Conservation (phyloP, 2,329 filamentous ascomycete species). For the Decorospora gaudefroyi region DNA sequence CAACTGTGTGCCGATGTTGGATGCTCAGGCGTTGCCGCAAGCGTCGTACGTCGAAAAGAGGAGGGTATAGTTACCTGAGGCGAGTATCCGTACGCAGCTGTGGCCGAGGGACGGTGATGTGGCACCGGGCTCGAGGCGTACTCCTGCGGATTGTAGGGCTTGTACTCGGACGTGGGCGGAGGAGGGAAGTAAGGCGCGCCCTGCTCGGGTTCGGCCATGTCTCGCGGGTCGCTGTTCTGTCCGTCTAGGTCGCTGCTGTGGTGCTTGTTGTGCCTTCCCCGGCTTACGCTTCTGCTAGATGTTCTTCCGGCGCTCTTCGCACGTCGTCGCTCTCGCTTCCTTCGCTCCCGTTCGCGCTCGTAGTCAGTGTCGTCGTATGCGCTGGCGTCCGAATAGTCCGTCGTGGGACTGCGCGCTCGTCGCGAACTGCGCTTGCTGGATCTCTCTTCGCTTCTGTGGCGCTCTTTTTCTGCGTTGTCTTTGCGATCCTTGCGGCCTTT, state of each 20-base stretch:
- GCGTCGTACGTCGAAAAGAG: constrained; percentile 38
- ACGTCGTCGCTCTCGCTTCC: constrained; percentile 31
- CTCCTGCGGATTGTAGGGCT: constrained; percentile 45
- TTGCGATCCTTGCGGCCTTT: constrained; percentile 24
- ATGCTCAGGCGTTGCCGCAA: constrained; percentile 29
- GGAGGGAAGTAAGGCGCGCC: constrained; percentile 41
- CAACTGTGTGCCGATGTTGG: constrained; percentile 27
- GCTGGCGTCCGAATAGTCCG: constrained; percentile 38
- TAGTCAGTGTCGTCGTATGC: constrained; percentile 39
- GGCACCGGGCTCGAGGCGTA: constrained; percentile 31
- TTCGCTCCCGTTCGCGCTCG: constrained; percentile 32
- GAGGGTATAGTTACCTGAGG: constrained; percentile 46
- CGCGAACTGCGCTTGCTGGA: constrained; percentile 26
- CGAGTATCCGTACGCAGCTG: constrained; percentile 37
- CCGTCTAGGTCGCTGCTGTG: constrained; percentile 34
- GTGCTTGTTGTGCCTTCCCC: constrained; percentile 34
- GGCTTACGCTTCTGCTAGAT: constrained; percentile 34
- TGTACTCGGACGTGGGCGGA: constrained; percentile 41
- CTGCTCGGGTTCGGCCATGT: constrained; percentile 38
- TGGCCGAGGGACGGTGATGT: constrained; percentile 32
- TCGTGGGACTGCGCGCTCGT: constrained; percentile 34
- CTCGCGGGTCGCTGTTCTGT: constrained; percentile 25
- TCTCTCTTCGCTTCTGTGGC: constrained; percentile 22
- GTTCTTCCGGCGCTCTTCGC: constrained; percentile 34
- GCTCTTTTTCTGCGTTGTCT: constrained; percentile 22